Evolutionary conservation across 352 stramenopile genomes (phyloP).

Genomic region (Globisporangium cederbergense): DNA sequence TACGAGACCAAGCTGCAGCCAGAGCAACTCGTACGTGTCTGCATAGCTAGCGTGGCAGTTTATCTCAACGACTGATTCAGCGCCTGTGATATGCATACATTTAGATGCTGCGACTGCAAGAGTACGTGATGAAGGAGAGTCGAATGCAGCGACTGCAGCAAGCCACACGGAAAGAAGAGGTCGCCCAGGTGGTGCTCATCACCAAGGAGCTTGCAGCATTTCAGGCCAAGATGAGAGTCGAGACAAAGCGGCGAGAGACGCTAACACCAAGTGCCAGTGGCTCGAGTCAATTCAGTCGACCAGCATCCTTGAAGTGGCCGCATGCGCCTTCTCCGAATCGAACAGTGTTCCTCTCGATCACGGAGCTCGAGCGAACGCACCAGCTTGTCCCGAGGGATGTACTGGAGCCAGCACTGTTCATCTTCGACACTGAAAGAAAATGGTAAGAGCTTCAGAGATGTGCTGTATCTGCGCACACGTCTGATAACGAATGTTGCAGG

Average conservation of each 20-base stretch:
- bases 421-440: slow-evolving; percentile 69
- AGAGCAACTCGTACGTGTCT: slow-evolving; percentile 47
- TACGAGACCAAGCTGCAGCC: slow-evolving; percentile 67
- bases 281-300: slow-evolving; percentile 23
- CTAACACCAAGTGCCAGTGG: neutral
- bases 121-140: slow-evolving; percentile 60
- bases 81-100: neutral
- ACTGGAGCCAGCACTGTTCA: slow-evolving; percentile 50
- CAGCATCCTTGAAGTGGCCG: slow-evolving; percentile 55
- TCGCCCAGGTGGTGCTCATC: slow-evolving; percentile 45
- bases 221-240: slow-evolving; percentile 14
- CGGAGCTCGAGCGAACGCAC: slow-evolving; percentile 56
- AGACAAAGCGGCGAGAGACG: slow-evolving; percentile 14
- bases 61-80: neutral
- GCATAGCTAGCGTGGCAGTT: neutral
- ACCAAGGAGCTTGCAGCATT: slow-evolving; percentile 45
- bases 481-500: slow-evolving; percentile 1
- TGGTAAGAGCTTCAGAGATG: slow-evolving; percentile 27
- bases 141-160: slow-evolving; percentile 59
- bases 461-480: no score
- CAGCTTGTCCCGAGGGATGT: slow-evolving; percentile 64
- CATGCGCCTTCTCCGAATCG: slow-evolving; percentile 44
- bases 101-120: slow-evolving; percentile 61
- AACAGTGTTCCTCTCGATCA: slow-evolving; percentile 74
- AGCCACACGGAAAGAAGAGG: slow-evolving; percentile 54